Evolutionary conservation across 2,329 filamentous ascomycete genomes (phyloP).

Genomic region (Colletotrichum sp.): DNA sequence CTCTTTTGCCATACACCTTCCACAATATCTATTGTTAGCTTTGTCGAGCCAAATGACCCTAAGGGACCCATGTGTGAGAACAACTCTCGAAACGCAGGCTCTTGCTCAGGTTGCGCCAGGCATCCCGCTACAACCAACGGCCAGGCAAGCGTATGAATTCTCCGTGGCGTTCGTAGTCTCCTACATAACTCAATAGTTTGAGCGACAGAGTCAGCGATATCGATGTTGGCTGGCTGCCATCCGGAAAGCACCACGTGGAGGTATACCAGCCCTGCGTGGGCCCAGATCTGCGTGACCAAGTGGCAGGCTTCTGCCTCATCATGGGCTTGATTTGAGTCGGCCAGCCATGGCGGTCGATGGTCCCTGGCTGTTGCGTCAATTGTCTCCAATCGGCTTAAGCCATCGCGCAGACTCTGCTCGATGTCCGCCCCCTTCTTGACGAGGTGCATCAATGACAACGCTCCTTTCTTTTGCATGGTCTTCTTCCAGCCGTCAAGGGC

Average conservation of each 20-base stretch:
- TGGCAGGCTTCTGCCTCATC: conserved; percentile 7
- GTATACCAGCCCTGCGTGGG: conserved; percentile 51
- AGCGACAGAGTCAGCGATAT: conserved; percentile 40
- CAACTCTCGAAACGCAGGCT: background rate
- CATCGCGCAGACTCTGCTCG: background rate
- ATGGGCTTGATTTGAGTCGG: background rate
- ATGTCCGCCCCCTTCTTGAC: conserved; percentile 28
- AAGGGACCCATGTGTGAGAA: conserved; percentile 41
- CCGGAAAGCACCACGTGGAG: conserved; percentile 53
- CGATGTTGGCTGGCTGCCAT: conserved; percentile 51
- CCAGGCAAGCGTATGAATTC: background rate
- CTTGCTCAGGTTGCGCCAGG: background rate
- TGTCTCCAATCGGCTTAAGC: background rate
- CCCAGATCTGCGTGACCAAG: conserved; percentile 43
- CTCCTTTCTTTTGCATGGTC: conserved; percentile 33
- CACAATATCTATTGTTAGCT: conserved; percentile 47
- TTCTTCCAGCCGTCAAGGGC: conserved; percentile 61
- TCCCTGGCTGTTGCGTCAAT: background rate
- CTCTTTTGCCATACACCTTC: conserved; percentile 48
- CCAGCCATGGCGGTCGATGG: background rate
- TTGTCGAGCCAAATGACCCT: conserved; percentile 49
- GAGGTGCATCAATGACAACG: conserved; percentile 50
- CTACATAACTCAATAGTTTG: conserved; percentile 24
- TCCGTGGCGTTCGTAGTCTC: background rate
- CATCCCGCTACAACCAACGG: background rate